Evolutionary conservation across 768 basidiomycete species (phyloP).

Genomic region (Fomitopsis pulvina): DNA sequence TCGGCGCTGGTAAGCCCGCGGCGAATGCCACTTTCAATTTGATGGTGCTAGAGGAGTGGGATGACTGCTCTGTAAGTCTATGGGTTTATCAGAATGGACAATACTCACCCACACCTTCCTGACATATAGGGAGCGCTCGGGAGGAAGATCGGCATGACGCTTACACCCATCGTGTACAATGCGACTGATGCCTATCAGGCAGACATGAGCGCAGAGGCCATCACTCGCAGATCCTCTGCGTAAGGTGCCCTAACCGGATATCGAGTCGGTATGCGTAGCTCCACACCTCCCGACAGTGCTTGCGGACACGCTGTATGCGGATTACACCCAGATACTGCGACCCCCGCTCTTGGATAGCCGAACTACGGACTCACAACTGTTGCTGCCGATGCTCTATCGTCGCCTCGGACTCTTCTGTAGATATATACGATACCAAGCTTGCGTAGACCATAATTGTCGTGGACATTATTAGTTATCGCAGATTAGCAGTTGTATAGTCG

Average conservation of each 20-base stretch:
- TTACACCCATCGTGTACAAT: constrained; percentile 20
- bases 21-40: constrained; percentile 29
- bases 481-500: no score
- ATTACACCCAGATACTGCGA: no score
- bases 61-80: constrained; percentile 26
- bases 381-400: no score
- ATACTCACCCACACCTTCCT: neutral
- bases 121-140: constrained; percentile 16
- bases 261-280: no score
- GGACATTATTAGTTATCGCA: no score
- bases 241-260: neutral
- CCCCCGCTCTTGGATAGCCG: no score
- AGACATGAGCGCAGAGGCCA: neutral
- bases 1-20: constrained; percentile 26
- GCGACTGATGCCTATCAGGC: constrained; percentile 9
- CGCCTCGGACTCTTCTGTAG: no score
- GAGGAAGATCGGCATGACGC: constrained; percentile 13
- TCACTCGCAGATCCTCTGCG: neutral
- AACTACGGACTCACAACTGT: no score
- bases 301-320: no score
- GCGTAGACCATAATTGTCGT: no score
- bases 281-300: no score
- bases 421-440: no score
- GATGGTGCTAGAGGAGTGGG: constrained; percentile 38
- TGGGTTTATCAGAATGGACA: neutral